Percentiles rank a stretch among this genome's conserved stretches.
These are phyloP conservation scores for Alloteropsis semialata DNA, from an alignment of 176 grass and related monocot species.

Conservation along the genomic window DNA sequence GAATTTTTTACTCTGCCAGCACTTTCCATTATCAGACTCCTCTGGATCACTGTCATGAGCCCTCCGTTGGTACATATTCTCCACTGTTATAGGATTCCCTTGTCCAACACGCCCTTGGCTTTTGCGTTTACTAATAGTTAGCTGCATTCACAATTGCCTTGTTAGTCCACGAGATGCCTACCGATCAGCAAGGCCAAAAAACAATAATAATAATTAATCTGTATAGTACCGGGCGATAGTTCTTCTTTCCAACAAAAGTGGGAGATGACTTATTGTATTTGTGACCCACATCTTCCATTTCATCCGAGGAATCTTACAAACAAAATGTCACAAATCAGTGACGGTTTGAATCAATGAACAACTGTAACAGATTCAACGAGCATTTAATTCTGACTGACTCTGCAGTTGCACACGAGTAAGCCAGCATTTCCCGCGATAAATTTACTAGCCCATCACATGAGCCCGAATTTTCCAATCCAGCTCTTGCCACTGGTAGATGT, in stretches of 20 bases:
- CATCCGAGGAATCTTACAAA: no score
- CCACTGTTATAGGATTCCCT: constrained; percentile 22
- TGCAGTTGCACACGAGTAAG: background rate
- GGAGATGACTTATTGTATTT: background rate
- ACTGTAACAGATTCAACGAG: background rate
- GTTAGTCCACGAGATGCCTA: background rate
- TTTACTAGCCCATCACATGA: background rate
- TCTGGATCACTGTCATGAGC: constrained; percentile 18
- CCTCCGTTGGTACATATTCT: constrained; percentile 38
- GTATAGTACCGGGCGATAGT: constrained; percentile 8
- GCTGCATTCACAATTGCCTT: constrained; percentile 29
- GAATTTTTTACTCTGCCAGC: background rate
- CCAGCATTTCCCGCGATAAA: background rate
- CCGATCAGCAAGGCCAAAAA: background rate
- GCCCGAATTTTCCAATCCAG: background rate
- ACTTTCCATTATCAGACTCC: constrained; percentile 13
- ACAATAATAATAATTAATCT: background rate
- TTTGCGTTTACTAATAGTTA: background rate
- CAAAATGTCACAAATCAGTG: no score
- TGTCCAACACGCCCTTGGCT: background rate
- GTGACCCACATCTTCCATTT: background rate
- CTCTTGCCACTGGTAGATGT: background rate
- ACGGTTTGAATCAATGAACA: background rate
- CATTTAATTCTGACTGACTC: background rate
- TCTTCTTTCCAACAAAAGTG: background rate